Conservation (phyloP, 345 rosid genomes). For the Adansonia digitata region DNA sequence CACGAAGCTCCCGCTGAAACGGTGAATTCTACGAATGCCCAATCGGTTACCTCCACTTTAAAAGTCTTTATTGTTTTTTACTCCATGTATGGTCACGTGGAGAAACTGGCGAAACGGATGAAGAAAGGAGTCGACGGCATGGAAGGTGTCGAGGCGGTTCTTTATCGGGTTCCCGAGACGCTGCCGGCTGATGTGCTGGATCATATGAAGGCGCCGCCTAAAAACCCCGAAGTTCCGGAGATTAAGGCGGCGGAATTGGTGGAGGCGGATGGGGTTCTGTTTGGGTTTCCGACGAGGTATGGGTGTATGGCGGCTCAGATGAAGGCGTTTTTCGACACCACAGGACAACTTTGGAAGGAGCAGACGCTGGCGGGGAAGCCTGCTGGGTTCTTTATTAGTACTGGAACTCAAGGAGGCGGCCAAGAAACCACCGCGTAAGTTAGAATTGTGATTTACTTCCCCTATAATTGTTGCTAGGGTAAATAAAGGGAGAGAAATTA, state of each 20-base stretch:
- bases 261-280: constrained; percentile 57
- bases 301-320: constrained; percentile 82
- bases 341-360: constrained; percentile 56
- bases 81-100: constrained; percentile 81
- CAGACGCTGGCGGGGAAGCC: constrained; percentile 77
- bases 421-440: constrained; percentile 88
- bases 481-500: background rate
- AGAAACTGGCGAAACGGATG: constrained; percentile 58
- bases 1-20: constrained; percentile 17
- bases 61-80: constrained; percentile 51
- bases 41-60: constrained; percentile 22
- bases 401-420: constrained; percentile 88
- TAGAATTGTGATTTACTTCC: background rate
- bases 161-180: constrained; percentile 63
- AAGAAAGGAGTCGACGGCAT: constrained; percentile 62
- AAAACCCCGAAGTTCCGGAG: constrained; percentile 42
- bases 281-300: constrained; percentile 78
- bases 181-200: constrained; percentile 45
- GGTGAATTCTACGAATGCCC: constrained; percentile 5
- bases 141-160: constrained; percentile 48
- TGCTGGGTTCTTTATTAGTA: constrained; percentile 76
- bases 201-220: constrained; percentile 50
- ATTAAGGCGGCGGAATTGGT: constrained; percentile 46
- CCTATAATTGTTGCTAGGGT: background rate
- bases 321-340: constrained; percentile 71